These are phyloP conservation scores for Juncus inflexus DNA, from an alignment of 176 grass and related monocot genomes.

Conservation along the genomic window DNA sequence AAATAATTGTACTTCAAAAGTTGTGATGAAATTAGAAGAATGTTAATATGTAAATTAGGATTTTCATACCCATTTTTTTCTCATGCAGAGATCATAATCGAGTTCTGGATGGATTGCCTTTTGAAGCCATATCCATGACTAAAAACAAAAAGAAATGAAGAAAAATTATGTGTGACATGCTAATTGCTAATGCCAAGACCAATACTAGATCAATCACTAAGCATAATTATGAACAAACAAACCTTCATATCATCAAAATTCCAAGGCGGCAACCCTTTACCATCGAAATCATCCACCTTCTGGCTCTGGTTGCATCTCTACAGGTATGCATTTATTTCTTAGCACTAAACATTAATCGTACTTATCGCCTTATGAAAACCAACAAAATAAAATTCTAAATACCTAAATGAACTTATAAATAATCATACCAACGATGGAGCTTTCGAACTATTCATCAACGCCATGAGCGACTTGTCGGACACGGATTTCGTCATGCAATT, in stretches of 20 bases:
- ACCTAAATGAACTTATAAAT: conserved; percentile 14
- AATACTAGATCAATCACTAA: background rate
- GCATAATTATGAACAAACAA: conserved; percentile 28
- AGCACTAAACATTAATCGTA: conserved; percentile 2
- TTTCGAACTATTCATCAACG: conserved; percentile 19
- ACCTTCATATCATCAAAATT: conserved; percentile 93
- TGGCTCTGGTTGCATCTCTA: conserved; percentile 57
- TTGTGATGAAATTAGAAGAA: background rate
- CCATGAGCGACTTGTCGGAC: conserved; percentile 50
- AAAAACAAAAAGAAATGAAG: conserved; percentile 11
- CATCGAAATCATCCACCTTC: conserved; percentile 42
- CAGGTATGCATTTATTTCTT: background rate
- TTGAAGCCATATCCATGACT: conserved; percentile 98
- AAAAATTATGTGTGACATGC: background rate
- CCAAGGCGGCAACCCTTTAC: conserved; percentile 38
- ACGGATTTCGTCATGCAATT: conserved; percentile 54
- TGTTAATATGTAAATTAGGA: background rate
- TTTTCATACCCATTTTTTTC: conserved; percentile 86
- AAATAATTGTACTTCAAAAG: background rate
- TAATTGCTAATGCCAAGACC: background rate
- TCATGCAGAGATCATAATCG: conserved; percentile 72
- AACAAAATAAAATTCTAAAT: conserved; percentile 14
- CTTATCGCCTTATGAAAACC: conserved; percentile 1
- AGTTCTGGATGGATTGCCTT: conserved; percentile 97
- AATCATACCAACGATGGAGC: conserved; percentile 41